Base-by-base conservation (phyloP, 257 asterid species). In the Sherardia arvensis region DNA sequence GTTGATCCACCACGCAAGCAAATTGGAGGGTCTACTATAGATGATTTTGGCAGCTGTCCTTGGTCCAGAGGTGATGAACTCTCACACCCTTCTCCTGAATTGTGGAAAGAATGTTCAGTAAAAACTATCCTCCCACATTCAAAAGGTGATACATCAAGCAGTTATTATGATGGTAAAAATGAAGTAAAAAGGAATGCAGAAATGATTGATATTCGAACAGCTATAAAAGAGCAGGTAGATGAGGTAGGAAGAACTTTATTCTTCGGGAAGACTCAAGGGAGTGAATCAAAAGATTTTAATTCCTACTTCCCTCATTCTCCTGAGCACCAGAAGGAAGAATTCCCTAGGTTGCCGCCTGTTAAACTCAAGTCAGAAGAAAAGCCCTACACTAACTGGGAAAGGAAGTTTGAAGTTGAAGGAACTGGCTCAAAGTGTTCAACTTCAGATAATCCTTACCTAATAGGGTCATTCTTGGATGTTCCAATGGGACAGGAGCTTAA, bases 401-500 rank as follows among this genome's bases (percentile, higher is more conserved):
- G 89, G 73, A 92, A 84, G 70, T 80, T 83, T 68, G 95, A 90
- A 63, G 84, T 80, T 53, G 96, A 84, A 83, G 87, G 74, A 45
- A 72, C 79, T 59, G 84, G 79, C 67, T 73, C 85, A 40, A 90
- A 83, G 78, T 75, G 77, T 63, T 32, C 77, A 67, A 80, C 75
- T 61, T 67, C 87, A 65, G 99, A 90, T 54, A 87, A 80, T 73
- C 53, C 87, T 40, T 84, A 77, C 77, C 85, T 79, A 64, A 84
- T 90, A n/a, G 99, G 99, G 58, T 87, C 99, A 53, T 90, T 84
- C 82, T 85, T 93, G 68, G 99, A 93, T 71, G 94, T 90, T 65
- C 97, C 97, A 58, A 76, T 90, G 62, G 99, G 97, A 36, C 99
- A 93, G 77, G 99, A 93, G 67, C 78, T 85, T 77, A 84, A 64